Percentiles rank a stretch among this genome's conserved stretches.
These are phyloP conservation scores for Fagus crenata DNA, from an alignment of 306 rosid genomes.

Conservation along the genomic window DNA sequence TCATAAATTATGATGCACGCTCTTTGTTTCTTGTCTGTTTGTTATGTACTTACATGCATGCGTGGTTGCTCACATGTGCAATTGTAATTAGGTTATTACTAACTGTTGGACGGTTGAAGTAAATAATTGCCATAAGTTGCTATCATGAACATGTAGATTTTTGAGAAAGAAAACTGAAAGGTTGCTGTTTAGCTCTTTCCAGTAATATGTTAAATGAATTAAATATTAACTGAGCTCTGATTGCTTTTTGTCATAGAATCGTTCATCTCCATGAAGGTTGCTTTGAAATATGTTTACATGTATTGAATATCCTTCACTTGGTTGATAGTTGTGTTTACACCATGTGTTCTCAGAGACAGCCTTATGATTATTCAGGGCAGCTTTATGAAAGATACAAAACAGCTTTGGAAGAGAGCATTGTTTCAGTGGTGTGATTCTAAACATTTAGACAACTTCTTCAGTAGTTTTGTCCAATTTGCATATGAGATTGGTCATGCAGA, in stretches of 20 bases:
- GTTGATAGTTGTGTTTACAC: conserved; percentile 1
- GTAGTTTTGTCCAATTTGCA: neutral
- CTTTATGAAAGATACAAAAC: conserved; percentile 1
- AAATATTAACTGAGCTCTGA: neutral
- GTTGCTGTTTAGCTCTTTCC: neutral
- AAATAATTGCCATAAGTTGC: neutral
- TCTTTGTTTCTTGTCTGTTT: neutral
- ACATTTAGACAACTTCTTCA: neutral
- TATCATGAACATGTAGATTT: neutral
- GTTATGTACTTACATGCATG: neutral
- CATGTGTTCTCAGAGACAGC: conserved; percentile 4
- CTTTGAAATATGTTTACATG: neutral
- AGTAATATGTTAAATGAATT: neutral
- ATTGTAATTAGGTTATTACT: neutral
- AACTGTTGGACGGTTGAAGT: neutral
- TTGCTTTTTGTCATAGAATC: neutral
- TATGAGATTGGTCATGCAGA: neutral
- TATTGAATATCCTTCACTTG: neutral
- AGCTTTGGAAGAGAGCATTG: conserved; percentile 6
- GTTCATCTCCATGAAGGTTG: neutral
- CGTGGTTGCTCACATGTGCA: neutral
- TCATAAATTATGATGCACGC: neutral
- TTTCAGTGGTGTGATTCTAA: neutral
- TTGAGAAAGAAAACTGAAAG: neutral
- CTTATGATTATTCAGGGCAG: neutral